Conservation (phyloP, 768 basidiomycete species). For the Lepiota brunneoincarnata region DNA sequence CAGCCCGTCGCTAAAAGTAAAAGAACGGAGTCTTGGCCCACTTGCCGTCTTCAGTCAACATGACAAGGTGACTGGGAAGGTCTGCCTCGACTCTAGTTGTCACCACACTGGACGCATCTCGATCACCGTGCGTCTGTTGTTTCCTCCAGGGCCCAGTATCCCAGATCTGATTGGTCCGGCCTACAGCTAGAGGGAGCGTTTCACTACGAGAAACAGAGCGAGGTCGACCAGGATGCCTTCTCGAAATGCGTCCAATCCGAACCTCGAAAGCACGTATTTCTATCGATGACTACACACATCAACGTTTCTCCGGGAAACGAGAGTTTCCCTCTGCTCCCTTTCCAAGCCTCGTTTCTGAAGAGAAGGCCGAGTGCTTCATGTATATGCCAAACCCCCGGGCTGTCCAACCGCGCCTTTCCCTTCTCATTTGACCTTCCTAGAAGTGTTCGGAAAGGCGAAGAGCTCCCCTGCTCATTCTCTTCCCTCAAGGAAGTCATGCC, state of each 20-base stretch:
- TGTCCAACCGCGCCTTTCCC: slow-evolving; percentile 38
- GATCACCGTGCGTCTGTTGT: slow-evolving; percentile 43
- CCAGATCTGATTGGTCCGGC: slow-evolving; percentile 2
- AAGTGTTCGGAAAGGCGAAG: slow-evolving; percentile 47
- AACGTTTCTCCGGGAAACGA: slow-evolving; percentile 35
- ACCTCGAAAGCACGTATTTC: slow-evolving; percentile 44
- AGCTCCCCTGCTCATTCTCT: slow-evolving; percentile 60
- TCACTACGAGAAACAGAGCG: slow-evolving; percentile 34
- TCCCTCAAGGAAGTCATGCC: slow-evolving; percentile 28
- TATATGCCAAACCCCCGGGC: slow-evolving; percentile 28
- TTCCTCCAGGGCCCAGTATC: background rate
- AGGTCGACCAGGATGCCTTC: slow-evolving; percentile 18
- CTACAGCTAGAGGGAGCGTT: slow-evolving; percentile 64
- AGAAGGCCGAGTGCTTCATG: slow-evolving; percentile 44
- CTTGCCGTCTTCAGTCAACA: slow-evolving; percentile 59
- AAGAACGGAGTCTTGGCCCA: slow-evolving; percentile 27
- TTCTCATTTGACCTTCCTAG: slow-evolving; percentile 60
- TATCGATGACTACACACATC: slow-evolving; percentile 43
- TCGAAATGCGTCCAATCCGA: slow-evolving; percentile 13
- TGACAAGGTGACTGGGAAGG: slow-evolving; percentile 58
- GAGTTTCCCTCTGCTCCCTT: slow-evolving; percentile 32
- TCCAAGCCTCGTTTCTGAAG: slow-evolving; percentile 41
- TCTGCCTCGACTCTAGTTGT: slow-evolving; percentile 53
- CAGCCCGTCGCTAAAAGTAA: slow-evolving; percentile 58
- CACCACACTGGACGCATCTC: slow-evolving; percentile 53